Conservation (phyloP, 148 eudicot genomes). For the Amaranthus palmeri region DNA sequence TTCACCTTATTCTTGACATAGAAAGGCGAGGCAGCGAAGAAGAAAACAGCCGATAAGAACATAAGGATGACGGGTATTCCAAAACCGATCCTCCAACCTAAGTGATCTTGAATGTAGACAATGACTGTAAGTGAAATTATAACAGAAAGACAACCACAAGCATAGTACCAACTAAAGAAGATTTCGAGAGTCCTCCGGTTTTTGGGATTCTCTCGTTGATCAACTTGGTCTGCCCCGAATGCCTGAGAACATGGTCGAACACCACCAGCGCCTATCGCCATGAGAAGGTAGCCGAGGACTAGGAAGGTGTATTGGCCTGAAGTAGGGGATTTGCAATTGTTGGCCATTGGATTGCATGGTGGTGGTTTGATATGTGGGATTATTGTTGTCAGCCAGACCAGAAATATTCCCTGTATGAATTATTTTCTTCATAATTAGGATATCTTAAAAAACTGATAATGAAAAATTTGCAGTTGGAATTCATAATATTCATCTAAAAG, state of each 20-base stretch:
- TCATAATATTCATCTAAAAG: too few species aligned
- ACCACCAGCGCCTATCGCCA: constrained; percentile 87
- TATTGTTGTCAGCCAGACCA: constrained; percentile 76
- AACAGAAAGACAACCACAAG: constrained; percentile 45
- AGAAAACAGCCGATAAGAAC: constrained; percentile 44
- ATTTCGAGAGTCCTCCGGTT: constrained; percentile 51
- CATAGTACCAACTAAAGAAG: constrained; percentile 81
- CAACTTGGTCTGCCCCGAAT: constrained; percentile 87
- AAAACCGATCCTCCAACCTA: constrained; percentile 73
- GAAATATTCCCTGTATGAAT: constrained; percentile 54
- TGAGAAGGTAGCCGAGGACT: constrained; percentile 44
- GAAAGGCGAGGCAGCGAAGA: constrained; percentile 52
- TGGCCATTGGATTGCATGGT: constrained; percentile 38
- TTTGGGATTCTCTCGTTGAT: constrained; percentile 40
- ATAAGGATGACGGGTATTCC: constrained; percentile 71
- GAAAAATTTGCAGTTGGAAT: too few species aligned
- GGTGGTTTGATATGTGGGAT: constrained; percentile 63
- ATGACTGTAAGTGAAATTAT: constrained; percentile 58
- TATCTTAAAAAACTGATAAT: too few species aligned
- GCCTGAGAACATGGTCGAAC: constrained; percentile 78
- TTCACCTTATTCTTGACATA: constrained; percentile 46
- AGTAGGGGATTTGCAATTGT: constrained; percentile 46
- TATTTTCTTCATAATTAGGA: background rate
- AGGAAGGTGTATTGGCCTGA: constrained; percentile 39
- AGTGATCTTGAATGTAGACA: constrained; percentile 76